Evolutionary conservation across 495 filamentous ascomycete genomes (phyloP).

Genomic region (Arthonia radiata): DNA sequence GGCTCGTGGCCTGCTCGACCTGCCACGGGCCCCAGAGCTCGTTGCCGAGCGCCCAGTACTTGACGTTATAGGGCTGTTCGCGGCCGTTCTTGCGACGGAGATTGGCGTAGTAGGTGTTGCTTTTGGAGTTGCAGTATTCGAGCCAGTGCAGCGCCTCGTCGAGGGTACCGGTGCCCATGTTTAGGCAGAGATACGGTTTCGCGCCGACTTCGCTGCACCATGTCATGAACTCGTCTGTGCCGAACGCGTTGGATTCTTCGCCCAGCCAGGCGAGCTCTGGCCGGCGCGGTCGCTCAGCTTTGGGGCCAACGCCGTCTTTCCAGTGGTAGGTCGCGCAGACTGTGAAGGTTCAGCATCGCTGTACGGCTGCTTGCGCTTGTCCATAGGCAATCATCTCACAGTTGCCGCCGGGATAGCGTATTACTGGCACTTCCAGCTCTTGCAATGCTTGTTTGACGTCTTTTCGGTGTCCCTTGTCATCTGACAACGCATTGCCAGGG

Average conservation of each 20-base stretch:
- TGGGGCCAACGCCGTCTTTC: constrained; percentile 52
- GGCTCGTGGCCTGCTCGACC: constrained; percentile 46
- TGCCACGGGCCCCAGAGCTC: constrained; percentile 64
- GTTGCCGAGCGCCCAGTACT: constrained; percentile 47
- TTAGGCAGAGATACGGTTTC: constrained; percentile 51
- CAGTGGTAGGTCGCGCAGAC: constrained; percentile 64
- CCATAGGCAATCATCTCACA: too few relatives aligned
- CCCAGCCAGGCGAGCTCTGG: constrained; percentile 57
- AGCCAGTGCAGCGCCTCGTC: constrained; percentile 38
- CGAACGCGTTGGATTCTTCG: constrained; percentile 49
- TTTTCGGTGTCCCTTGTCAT: constrained; percentile 47
- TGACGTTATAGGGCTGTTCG: constrained; percentile 45
- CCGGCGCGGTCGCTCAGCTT: constrained; percentile 34
- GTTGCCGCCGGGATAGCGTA: constrained; percentile 61
- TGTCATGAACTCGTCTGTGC: constrained; percentile 62
- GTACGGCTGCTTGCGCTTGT: too few relatives aligned
- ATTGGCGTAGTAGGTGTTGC: constrained; percentile 57
- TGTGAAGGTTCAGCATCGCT: too few relatives aligned
- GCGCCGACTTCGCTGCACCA: constrained; percentile 46
- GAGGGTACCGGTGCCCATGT: constrained; percentile 38
- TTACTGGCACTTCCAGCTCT: constrained; percentile 45
- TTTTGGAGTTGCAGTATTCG: constrained; percentile 54
- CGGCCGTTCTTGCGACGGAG: constrained; percentile 45
- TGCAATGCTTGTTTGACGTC: constrained; percentile 46
- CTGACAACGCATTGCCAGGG: constrained; percentile 40